phyloP scores from a whole-genome alignment of 139 green algal species.

The Volvox africanus region DNA sequence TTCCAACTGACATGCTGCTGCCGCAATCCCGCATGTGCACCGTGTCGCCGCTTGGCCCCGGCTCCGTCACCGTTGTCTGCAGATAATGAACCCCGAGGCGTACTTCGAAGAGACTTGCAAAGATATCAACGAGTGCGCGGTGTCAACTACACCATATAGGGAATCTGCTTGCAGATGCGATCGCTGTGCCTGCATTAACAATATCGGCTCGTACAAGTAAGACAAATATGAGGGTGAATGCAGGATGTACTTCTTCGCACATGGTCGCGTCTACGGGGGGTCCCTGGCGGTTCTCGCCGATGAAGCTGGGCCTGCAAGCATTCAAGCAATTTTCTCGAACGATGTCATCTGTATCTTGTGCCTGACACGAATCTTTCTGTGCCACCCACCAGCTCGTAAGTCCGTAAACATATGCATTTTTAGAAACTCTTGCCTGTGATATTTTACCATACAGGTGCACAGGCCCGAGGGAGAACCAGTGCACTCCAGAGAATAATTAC shows the following conservation, averaged over 20 bases:
- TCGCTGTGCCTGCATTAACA: conserved; percentile 86
- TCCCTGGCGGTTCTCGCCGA: too few species aligned
- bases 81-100: conserved; percentile 19
- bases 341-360: too few species aligned
- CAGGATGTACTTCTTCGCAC: too few species aligned
- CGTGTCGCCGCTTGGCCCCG: neutral
- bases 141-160: conserved; percentile 50
- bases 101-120: conserved; percentile 71
- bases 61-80: neutral
- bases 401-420: too few species aligned
- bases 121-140: conserved; percentile 80
- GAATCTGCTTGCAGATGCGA: conserved; percentile 76
- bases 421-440: too few species aligned
- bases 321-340: too few species aligned
- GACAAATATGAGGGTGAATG: neutral
- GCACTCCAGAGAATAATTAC: conserved; percentile 61
- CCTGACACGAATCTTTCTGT: too few species aligned
- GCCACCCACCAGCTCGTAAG: too few species aligned
- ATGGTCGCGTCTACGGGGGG: too few species aligned
- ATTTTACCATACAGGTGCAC: conserved; percentile 70
- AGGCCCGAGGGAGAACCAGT: conserved; percentile 72
- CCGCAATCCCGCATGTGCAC: too few species aligned
- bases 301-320: too few species aligned
- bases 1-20: too few species aligned
- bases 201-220: conserved; percentile 78